Evolutionary conservation across 2,329 filamentous ascomycete genomes (phyloP).

Genomic region (Hirsutella minnesotensis): DNA sequence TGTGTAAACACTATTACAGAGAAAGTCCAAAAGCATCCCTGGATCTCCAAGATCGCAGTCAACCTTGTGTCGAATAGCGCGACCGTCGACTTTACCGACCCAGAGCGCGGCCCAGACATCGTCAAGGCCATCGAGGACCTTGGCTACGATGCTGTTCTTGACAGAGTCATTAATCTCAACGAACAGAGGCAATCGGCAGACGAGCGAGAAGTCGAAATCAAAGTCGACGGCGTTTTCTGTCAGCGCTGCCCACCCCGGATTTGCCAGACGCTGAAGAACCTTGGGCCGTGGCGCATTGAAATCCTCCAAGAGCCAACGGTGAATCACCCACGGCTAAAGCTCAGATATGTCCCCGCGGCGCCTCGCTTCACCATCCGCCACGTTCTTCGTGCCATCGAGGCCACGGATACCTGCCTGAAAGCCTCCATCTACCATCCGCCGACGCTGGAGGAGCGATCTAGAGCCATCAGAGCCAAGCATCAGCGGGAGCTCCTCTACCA

Average conservation of each 20-base stretch:
- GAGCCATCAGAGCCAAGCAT: constrained; percentile 58
- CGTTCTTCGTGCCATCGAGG: constrained; percentile 57
- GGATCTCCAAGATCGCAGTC: constrained; percentile 46
- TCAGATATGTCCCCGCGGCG: constrained; percentile 58
- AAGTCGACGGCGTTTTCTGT: constrained; percentile 64
- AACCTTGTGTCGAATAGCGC: constrained; percentile 59
- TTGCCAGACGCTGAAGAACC: constrained; percentile 37
- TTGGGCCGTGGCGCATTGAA: constrained; percentile 34
- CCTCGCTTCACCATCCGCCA: constrained; percentile 64
- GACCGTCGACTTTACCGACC: constrained; percentile 39
- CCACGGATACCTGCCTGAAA: constrained; percentile 52
- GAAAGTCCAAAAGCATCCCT: constrained; percentile 42
- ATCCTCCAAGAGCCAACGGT: constrained; percentile 44
- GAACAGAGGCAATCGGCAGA: constrained; percentile 24
- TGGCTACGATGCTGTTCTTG: constrained; percentile 53
- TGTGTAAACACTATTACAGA: constrained; percentile 53
- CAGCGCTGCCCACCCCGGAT: constrained; percentile 55
- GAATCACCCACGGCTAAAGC: constrained; percentile 53
- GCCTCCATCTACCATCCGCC: constrained; percentile 68
- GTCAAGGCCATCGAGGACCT: constrained; percentile 44
- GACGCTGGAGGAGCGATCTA: constrained; percentile 72
- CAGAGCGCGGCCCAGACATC: constrained; percentile 19
- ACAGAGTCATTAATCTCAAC: constrained; percentile 32
- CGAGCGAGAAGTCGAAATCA: constrained; percentile 50
- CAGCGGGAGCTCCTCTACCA: constrained; percentile 56